These are phyloP conservation scores for Lipomyces mesembrius DNA, from an alignment of 805 yeast species.

Conservation along the genomic window DNA sequence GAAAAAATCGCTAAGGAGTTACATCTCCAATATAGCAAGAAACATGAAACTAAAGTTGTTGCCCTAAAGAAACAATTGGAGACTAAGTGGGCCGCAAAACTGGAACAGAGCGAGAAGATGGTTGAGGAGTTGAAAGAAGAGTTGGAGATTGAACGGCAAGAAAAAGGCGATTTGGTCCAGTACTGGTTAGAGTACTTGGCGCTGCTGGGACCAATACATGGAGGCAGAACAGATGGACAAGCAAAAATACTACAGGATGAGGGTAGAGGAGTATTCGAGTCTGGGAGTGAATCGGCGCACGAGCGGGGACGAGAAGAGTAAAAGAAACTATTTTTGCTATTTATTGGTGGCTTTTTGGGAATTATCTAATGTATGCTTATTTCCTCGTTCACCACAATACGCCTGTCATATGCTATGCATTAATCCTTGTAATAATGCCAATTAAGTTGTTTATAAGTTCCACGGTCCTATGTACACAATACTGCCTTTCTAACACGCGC, in stretches of 20 bases:
- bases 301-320: neutral
- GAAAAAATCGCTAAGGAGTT: constrained; percentile 33
- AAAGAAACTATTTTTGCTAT: neutral
- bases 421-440: neutral
- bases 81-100: constrained; percentile 22
- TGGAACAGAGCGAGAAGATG: constrained; percentile 13
- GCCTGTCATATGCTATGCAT: neutral
- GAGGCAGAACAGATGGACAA: constrained; percentile 27
- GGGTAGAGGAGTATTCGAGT: neutral
- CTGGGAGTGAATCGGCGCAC: neutral
- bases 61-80: constrained; percentile 31
- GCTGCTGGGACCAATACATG: no score
- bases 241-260: neutral
- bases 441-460: neutral
- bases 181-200: constrained; percentile 25
- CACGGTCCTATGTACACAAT: neutral
- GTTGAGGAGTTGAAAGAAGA: constrained; percentile 10
- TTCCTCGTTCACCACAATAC: neutral
- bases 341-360: neutral
- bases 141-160: constrained; percentile 30
- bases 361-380: neutral
- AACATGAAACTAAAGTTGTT: constrained; percentile 32
- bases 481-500: neutral
- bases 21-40: constrained; percentile 31
- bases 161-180: constrained; percentile 32